Evolutionary conservation across 2,329 filamentous ascomycete species (phyloP).

Genomic region (Hypoxylon rubiginosum): DNA sequence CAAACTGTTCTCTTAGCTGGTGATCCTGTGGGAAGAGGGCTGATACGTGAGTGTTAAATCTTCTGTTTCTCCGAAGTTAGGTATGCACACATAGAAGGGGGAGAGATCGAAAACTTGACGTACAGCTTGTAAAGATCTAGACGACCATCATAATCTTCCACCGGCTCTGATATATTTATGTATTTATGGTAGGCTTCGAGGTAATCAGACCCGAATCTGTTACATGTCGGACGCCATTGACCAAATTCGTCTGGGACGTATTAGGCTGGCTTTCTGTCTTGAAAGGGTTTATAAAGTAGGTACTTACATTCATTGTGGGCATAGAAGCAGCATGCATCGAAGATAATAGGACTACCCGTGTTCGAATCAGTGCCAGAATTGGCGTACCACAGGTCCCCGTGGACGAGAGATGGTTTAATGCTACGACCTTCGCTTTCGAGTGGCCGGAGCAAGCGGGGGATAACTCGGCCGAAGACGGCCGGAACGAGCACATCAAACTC

Average conservation of each 20-base stretch:
- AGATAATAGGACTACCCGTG: constrained; percentile 3
- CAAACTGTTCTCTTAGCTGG: not conserved
- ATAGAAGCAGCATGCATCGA: not conserved
- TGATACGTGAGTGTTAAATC: not conserved
- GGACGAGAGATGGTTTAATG: not conserved
- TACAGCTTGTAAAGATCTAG: constrained; percentile 1
- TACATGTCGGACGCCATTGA: not conserved
- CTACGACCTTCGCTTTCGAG: constrained; percentile 7
- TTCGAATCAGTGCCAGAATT: constrained; percentile 1
- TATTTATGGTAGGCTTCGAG: not conserved
- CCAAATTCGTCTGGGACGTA: not conserved
- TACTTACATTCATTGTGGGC: not conserved
- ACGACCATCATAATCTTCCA: not conserved
- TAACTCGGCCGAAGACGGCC: not conserved
- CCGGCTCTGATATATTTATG: not conserved
- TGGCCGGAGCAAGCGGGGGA: constrained; percentile 3
- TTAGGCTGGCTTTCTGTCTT: not conserved
- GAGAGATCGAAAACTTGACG: not conserved
- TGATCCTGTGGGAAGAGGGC: not conserved
- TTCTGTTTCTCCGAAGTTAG: not conserved
- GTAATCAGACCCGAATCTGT: not conserved
- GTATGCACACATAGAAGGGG: not conserved
- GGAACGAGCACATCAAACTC: not conserved
- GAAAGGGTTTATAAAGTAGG: not conserved
- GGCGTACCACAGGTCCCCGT: constrained; percentile 13